Conservation (phyloP, 495 filamentous ascomycete genomes). For the Neurospora tetrasperma region DNA sequence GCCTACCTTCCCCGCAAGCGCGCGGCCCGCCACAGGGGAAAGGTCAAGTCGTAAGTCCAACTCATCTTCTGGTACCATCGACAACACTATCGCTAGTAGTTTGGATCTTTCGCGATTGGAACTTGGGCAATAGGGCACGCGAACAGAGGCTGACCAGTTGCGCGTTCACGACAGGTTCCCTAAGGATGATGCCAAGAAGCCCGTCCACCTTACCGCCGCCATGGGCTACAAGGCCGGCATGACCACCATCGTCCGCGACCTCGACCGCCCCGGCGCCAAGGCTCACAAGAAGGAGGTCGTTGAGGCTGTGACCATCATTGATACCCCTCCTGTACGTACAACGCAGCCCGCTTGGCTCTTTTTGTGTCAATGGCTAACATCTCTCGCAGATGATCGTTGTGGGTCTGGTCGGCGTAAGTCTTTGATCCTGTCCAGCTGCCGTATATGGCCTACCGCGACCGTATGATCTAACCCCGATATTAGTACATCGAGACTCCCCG, state of each 20-base stretch:
- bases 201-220: conserved; percentile 94
- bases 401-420: conserved; percentile 77
- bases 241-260: conserved; percentile 99
- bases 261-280: conserved; percentile 99
- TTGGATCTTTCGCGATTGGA: neutral
- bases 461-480: conserved; percentile 13
- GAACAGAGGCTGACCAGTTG: conserved; percentile 14
- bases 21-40: conserved; percentile 88
- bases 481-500: conserved; percentile 98
- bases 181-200: conserved; percentile 99
- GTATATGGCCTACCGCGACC: conserved; percentile 3
- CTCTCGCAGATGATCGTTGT: conserved; percentile 86
- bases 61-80: neutral
- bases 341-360: conserved; percentile 52
- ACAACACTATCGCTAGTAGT: neutral
- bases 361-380: conserved; percentile 51
- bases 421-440: conserved; percentile 20
- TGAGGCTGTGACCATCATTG: conserved; percentile 97
- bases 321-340: conserved; percentile 95
- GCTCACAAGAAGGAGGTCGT: conserved; percentile 99
- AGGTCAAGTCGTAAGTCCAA: conserved; percentile 83
- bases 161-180: conserved; percentile 62
- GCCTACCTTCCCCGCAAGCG: conserved; percentile 97
- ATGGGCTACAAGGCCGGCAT: conserved; percentile 99
- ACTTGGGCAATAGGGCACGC: neutral